These are phyloP conservation scores for Rhizopus sp. DNA, from an alignment of 371 early-diverging fungal genomes.

Conservation along the genomic window DNA sequence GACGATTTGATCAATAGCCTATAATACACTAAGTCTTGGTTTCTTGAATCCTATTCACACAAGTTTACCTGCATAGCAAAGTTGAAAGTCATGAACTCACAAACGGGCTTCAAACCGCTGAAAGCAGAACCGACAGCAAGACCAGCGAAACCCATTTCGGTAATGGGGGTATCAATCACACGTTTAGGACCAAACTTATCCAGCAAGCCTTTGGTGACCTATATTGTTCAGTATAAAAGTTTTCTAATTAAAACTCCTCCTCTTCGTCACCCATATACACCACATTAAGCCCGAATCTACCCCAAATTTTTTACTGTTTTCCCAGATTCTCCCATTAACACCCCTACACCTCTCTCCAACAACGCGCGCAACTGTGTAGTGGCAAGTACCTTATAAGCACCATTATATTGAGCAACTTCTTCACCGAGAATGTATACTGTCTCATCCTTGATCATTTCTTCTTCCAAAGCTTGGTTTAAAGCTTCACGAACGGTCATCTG, in stretches of 20 bases:
- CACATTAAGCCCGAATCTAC: conserved; percentile 31
- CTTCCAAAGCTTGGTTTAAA: conserved; percentile 97
- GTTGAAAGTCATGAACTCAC: conserved; percentile 99
- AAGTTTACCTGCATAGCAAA: conserved; percentile 96
- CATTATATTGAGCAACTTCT: conserved; percentile 98
- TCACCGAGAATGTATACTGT: conserved; percentile 97
- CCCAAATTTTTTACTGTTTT: conserved; percentile 50
- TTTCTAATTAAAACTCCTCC: conserved; percentile 18
- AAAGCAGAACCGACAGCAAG: conserved; percentile 98
- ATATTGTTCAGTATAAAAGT: conserved; percentile 9
- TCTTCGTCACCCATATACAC: conserved; percentile 10
- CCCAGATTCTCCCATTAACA: conserved; percentile 42
- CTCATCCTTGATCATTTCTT: conserved; percentile 95
- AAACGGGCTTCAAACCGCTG: conserved; percentile 96
- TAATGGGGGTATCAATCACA: conserved; percentile 99
- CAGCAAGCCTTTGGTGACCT: conserved; percentile 97
- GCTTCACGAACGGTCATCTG: conserved; percentile 98
- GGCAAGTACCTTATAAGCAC: conserved; percentile 92
- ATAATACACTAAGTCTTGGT: conserved; percentile 3
- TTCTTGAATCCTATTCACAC: neutral
- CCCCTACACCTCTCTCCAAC: conserved; percentile 13
- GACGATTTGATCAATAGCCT: conserved; percentile 99
- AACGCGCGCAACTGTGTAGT: conserved; percentile 13
- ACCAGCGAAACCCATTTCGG: conserved; percentile 99
- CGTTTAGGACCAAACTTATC: conserved; percentile 98